Conservation (phyloP, 441 rosid genomes). For the Isatis lusitanica region DNA sequence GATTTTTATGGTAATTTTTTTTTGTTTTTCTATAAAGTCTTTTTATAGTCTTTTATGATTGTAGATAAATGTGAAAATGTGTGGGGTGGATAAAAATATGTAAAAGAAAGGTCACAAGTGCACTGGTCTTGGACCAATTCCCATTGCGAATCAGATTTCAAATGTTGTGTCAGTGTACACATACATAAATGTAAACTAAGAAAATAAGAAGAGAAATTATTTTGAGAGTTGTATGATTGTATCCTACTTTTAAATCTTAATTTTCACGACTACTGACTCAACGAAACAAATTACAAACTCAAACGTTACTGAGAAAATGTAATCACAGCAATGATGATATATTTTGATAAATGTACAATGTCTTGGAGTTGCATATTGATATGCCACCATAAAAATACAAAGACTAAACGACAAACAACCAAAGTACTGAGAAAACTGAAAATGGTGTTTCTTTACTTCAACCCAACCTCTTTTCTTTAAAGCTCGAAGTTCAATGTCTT, state of each 20-base stretch:
- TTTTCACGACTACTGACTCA: background rate
- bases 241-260: background rate
- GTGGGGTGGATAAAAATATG: conserved; percentile 13
- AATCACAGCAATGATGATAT: conserved; percentile 2
- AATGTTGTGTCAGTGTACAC: conserved; percentile 48
- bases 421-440: conserved; percentile 26
- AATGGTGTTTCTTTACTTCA: conserved; percentile 34
- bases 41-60: background rate
- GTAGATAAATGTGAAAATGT: conserved; percentile 31
- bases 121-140: conserved; percentile 80
- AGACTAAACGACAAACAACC: conserved; percentile 28
- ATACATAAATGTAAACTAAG: background rate
- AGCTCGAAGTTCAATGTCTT: conserved; percentile 35
- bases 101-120: conserved; percentile 37
- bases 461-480: conserved; percentile 20
- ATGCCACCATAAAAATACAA: conserved; percentile 5
- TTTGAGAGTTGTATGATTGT: background rate
- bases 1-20: conserved; percentile 1
- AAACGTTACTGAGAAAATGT: background rate
- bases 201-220: background rate
- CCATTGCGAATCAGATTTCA: conserved; percentile 58
- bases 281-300: background rate
- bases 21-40: background rate
- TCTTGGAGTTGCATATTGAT: conserved; percentile 20
- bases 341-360: conserved; percentile 17